phyloP scores from a whole-genome alignment of 2,329 filamentous ascomycete genomes.

The Hypoxylon sp. region DNA sequence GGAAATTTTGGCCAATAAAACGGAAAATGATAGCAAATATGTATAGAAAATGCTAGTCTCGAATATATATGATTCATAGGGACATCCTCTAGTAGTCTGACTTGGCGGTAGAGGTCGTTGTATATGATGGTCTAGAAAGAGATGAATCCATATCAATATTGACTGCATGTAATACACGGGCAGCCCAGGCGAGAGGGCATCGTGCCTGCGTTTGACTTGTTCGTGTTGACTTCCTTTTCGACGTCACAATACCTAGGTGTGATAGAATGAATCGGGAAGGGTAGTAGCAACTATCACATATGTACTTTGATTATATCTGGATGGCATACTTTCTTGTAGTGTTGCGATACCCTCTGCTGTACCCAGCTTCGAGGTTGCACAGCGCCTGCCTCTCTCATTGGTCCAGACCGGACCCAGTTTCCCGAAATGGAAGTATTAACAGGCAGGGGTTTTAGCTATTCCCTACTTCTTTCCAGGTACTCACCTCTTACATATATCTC shows the following conservation, averaged over 20 bases:
- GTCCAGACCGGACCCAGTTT: constrained; percentile 11
- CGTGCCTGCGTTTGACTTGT: not conserved
- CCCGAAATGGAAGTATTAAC: constrained; percentile 20
- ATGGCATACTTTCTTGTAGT: not conserved
- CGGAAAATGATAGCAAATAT: constrained; percentile 1
- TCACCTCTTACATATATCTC: not conserved
- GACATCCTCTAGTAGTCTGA: not conserved
- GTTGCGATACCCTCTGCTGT: not conserved
- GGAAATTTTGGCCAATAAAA: not conserved
- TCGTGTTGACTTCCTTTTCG: not conserved
- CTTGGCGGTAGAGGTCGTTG: not conserved
- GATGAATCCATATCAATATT: not conserved
- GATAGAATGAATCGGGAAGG: not conserved
- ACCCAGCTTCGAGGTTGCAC: constrained; percentile 4
- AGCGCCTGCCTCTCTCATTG: constrained; percentile 15
- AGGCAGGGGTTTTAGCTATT: not conserved
- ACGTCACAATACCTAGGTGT: not conserved
- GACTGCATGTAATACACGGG: not conserved
- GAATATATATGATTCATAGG: not conserved
- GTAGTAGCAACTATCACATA: not conserved
- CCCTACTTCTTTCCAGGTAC: no score
- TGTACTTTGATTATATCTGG: no score
- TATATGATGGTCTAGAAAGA: not conserved
- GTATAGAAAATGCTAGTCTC: constrained; percentile 2
- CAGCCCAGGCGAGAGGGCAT: not conserved